Percentiles rank a stretch among this genome's conserved stretches.
phyloP scores from a whole-genome alignment of 306 rosid species.

The Acacia melanoxylon region DNA sequence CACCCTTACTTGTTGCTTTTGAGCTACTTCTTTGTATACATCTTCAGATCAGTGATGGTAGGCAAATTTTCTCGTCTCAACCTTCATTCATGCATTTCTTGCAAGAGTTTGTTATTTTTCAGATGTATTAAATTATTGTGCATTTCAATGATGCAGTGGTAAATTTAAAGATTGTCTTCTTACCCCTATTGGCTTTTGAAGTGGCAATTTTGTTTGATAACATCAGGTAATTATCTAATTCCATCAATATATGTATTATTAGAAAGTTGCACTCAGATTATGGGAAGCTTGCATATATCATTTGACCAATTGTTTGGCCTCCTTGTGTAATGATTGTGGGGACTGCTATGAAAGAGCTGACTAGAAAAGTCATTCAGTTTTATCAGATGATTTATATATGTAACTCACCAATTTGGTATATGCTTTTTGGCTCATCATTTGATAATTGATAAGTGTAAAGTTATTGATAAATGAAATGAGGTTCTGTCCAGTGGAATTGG shows the following conservation, averaged over 20 bases:
- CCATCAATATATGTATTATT: background rate
- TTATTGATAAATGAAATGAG: background rate
- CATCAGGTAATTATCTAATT: slow-evolving; percentile 58
- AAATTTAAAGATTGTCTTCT: slow-evolving; percentile 79
- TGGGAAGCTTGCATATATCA: slow-evolving; percentile 6
- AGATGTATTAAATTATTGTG: slow-evolving; percentile 7
- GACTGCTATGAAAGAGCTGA: slow-evolving; percentile 9
- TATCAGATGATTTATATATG: slow-evolving; percentile 1
- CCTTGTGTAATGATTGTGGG: background rate
- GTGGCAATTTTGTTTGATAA: slow-evolving; percentile 78
- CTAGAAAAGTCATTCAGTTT: slow-evolving; percentile 15
- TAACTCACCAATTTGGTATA: background rate
- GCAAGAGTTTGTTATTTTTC: slow-evolving; percentile 9
- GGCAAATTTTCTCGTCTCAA: slow-evolving; percentile 23
- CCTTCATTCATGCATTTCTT: slow-evolving; percentile 16
- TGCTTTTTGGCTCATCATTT: slow-evolving; percentile 10
- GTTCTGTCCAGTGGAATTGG: background rate
- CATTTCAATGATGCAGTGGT: slow-evolving; percentile 59
- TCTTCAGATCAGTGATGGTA: slow-evolving; percentile 71
- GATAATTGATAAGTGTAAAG: slow-evolving; percentile 11
- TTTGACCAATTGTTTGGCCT: background rate
- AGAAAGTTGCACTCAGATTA: background rate
- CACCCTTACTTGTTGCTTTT: slow-evolving; percentile 87
- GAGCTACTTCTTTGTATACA: slow-evolving; percentile 87
- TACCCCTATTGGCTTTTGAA: slow-evolving; percentile 76